These are phyloP conservation scores for Metschnikowia lochheadii DNA, from an alignment of 805 yeast species.

Conservation along the genomic window DNA sequence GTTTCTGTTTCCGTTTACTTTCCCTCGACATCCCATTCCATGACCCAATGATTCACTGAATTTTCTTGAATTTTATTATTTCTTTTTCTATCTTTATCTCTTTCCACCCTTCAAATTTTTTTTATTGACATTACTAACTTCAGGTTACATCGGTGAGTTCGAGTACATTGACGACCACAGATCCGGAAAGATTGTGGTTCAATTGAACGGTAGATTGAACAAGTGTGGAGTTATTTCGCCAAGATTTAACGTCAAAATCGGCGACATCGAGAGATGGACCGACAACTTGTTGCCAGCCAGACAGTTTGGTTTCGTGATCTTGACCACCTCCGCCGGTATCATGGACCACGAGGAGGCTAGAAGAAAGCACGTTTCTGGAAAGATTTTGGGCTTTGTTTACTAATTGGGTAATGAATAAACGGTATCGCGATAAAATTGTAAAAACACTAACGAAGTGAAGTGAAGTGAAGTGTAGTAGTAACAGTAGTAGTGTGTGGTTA, in stretches of 20 bases:
- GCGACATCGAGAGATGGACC: conserved; percentile 97
- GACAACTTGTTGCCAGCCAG: conserved; percentile 98
- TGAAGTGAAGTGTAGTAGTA: no score
- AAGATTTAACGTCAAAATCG: conserved; percentile 95
- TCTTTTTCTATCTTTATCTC: conserved; percentile 6
- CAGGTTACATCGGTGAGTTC: conserved; percentile 33
- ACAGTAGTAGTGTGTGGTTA: no score
- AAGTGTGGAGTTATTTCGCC: conserved; percentile 99
- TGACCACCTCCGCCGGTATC: conserved; percentile 98
- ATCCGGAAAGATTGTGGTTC: conserved; percentile 36
- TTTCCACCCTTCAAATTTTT: conserved; percentile 7
- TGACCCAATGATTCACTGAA: no score
- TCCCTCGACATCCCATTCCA: conserved; percentile 48
- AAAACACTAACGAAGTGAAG: no score
- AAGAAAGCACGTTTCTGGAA: conserved; percentile 99
- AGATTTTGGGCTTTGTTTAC: conserved; percentile 97
- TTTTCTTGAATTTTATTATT: no score
- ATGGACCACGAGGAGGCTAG: conserved; percentile 99
- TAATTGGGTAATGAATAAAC: conserved; percentile 29
- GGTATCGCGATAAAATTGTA: neutral
- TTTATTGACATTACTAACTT: conserved; percentile 19
- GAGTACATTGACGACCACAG: conserved; percentile 36
- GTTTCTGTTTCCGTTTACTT: conserved; percentile 56
- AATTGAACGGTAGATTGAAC: conserved; percentile 40
- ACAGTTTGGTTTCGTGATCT: conserved; percentile 97